Percentiles rank a stretch among this genome's conserved stretches.
These are phyloP conservation scores for Triadica sebifera DNA, from an alignment of 345 rosid species.

Conservation along the genomic window DNA sequence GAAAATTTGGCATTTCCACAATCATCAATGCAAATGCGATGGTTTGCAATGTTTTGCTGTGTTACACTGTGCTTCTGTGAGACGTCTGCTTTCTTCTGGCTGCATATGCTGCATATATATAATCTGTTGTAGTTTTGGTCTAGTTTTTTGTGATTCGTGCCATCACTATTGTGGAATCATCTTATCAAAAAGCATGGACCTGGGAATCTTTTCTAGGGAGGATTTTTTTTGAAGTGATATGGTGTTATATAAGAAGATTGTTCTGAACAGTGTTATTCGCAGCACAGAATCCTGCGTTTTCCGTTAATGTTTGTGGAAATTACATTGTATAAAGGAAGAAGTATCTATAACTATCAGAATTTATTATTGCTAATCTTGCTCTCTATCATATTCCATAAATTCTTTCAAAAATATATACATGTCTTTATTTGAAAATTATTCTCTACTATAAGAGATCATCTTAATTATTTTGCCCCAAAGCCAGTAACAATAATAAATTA, in stretches of 20 bases:
- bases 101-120: too few species aligned
- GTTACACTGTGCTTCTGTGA: too few species aligned
- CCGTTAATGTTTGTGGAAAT: background rate
- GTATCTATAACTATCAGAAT: background rate
- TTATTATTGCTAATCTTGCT: background rate
- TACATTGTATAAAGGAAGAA: background rate
- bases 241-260: background rate
- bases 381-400: background rate
- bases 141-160: too few species aligned
- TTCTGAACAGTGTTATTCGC: background rate
- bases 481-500: slow-evolving; percentile 14
- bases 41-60: too few species aligned
- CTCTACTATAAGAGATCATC: background rate
- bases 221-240: background rate
- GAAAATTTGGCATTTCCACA: too few species aligned
- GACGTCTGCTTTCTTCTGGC: too few species aligned
- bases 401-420: background rate
- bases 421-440: background rate
- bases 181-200: background rate
- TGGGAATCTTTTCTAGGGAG: background rate
- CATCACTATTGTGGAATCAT: background rate
- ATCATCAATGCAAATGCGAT: too few species aligned
- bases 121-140: too few species aligned
- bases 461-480: background rate
- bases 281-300: too few species aligned